A percentile compares a stretch with the other conserved stretches of the same genome.
phyloP scores from a whole-genome alignment of 768 basidiomycete genomes.

The Psilocybe tampanensis region DNA sequence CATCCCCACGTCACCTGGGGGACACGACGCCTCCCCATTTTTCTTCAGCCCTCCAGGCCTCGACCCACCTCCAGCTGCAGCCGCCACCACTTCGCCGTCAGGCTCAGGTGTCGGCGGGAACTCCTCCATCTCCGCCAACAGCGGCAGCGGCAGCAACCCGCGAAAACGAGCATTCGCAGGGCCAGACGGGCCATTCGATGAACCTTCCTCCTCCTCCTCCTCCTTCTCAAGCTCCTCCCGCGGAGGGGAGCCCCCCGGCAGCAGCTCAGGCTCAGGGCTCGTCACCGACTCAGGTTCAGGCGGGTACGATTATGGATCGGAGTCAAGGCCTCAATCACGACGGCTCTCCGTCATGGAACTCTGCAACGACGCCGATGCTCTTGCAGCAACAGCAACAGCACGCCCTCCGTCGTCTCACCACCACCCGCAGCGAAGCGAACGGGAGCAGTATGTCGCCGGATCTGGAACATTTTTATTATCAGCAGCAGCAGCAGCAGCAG shows the following conservation, averaged over 20 bases:
- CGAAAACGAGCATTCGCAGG: slow-evolving; percentile 66
- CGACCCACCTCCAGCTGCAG: slow-evolving; percentile 29
- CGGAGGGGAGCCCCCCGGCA: slow-evolving; percentile 6
- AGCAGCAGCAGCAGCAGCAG: slow-evolving; percentile 31
- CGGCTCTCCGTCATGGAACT: slow-evolving; percentile 86
- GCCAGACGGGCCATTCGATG: slow-evolving; percentile 49
- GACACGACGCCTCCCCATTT: slow-evolving; percentile 67
- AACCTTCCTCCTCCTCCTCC: no score
- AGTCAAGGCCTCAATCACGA: slow-evolving; percentile 79
- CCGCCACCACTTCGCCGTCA: slow-evolving; percentile 22
- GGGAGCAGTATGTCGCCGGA: slow-evolving; percentile 23
- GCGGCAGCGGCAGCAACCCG: slow-evolving; percentile 34
- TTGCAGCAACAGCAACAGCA: slow-evolving; percentile 42
- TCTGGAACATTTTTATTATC: slow-evolving; percentile 42
- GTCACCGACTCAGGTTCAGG: slow-evolving; percentile 25
- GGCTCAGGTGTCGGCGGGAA: no score
- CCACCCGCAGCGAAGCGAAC: not conserved
- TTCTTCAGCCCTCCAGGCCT: slow-evolving; percentile 70
- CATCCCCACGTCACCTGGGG: slow-evolving; percentile 22
- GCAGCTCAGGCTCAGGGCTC: slow-evolving; percentile 15
- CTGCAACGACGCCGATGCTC: slow-evolving; percentile 63
- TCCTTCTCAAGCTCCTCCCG: slow-evolving; percentile 12
- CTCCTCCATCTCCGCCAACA: no score
- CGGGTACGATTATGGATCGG: slow-evolving; percentile 69
- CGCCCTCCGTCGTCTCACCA: slow-evolving; percentile 5